Conservation (phyloP, 176 grass and related monocot species). For the Cenchrus americanus region DNA sequence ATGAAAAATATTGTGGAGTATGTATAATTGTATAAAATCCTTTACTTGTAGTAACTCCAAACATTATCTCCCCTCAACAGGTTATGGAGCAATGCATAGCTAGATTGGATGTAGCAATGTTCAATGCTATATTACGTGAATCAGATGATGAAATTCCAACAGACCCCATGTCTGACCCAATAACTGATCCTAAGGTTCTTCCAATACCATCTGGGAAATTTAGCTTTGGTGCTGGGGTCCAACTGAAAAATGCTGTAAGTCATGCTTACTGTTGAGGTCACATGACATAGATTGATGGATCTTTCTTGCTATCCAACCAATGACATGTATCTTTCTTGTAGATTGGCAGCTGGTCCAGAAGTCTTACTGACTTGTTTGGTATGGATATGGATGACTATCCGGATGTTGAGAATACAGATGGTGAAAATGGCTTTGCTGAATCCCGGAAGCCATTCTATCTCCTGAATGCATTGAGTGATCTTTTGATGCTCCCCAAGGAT, state of each 20-base stretch:
- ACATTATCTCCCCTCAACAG: constrained; percentile 47
- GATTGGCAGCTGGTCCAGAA: constrained; percentile 97
- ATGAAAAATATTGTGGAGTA: constrained; percentile 4
- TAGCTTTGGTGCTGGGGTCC: constrained; percentile 94
- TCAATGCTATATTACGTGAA: constrained; percentile 94
- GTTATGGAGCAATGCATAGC: constrained; percentile 93
- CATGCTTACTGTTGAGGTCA: constrained; percentile 33
- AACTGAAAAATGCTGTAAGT: constrained; percentile 98
- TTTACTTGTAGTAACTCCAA: constrained; percentile 21
- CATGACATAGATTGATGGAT: background rate
- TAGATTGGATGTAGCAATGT: constrained; percentile 96
- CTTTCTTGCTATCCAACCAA: background rate
- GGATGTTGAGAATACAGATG: constrained; percentile 46
- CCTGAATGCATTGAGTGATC: constrained; percentile 96
- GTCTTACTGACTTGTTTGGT: constrained; percentile 79
- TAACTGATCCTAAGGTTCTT: constrained; percentile 89
- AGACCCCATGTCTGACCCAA: constrained; percentile 82
- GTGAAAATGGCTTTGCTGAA: constrained; percentile 52
- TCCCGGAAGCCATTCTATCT: constrained; percentile 69
- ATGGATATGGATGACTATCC: constrained; percentile 82
- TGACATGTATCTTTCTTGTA: constrained; percentile 43
- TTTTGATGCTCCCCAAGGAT: constrained; percentile 97
- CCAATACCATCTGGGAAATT: constrained; percentile 78
- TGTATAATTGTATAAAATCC: background rate
- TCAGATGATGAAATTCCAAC: constrained; percentile 90